These are phyloP conservation scores for Hippophae tibetana DNA, from an alignment of 306 rosid genomes.

Conservation along the genomic window DNA sequence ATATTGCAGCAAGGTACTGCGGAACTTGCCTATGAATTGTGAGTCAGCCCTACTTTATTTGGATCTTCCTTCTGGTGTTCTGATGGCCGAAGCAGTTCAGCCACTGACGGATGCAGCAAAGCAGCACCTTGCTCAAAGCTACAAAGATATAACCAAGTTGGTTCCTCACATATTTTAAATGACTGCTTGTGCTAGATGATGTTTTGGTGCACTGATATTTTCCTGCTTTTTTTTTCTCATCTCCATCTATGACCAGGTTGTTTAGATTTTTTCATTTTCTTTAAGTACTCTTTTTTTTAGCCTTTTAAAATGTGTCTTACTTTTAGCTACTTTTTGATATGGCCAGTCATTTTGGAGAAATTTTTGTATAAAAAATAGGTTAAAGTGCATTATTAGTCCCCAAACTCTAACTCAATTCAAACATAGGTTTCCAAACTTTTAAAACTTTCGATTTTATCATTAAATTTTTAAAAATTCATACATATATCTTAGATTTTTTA, in stretches of 20 bases:
- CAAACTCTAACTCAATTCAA: too few species aligned
- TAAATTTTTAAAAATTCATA: too few species aligned
- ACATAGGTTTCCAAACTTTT: too few species aligned
- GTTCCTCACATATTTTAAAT: conserved; percentile 1
- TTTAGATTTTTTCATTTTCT: not conserved
- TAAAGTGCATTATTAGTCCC: too few species aligned
- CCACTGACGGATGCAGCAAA: conserved; percentile 40
- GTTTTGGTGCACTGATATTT: not conserved
- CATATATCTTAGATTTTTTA: too few species aligned
- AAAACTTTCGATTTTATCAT: too few species aligned
- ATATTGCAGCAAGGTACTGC: conserved; percentile 32
- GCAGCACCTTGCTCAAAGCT: conserved; percentile 31
- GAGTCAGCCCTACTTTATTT: conserved; percentile 44
- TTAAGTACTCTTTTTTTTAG: too few species aligned
- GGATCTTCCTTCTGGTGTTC: conserved; percentile 37
- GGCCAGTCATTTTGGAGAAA: too few species aligned
- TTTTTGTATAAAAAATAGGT: too few species aligned
- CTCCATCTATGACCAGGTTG: not conserved
- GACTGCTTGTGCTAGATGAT: not conserved
- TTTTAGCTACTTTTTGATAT: too few species aligned
- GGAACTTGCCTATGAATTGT: conserved; percentile 31
- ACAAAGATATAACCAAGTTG: conserved; percentile 39
- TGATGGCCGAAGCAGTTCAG: conserved; percentile 41
- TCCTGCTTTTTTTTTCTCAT: not conserved
- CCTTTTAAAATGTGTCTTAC: too few species aligned